A percentile compares a stretch with the other conserved stretches of the same genome.
phyloP scores from a whole-genome alignment of 2,329 filamentous ascomycete genomes.

The Phaeoacremonium minimum region DNA sequence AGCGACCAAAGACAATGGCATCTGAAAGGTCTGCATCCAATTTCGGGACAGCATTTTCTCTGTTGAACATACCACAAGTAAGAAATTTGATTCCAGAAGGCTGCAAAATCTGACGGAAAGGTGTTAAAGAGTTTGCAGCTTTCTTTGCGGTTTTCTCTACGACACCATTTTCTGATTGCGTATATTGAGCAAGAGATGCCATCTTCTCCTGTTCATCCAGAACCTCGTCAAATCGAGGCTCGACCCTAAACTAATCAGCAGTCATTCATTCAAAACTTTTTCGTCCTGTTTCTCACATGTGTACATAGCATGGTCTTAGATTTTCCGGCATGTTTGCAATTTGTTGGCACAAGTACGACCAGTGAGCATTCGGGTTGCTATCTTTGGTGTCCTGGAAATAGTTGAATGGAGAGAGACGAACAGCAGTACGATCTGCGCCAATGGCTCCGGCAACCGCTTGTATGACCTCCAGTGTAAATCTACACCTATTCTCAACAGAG shows the following conservation, averaged over 20 bases:
- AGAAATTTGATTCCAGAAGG: conserved; percentile 37
- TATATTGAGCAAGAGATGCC: conserved; percentile 24
- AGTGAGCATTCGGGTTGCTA: conserved; percentile 26
- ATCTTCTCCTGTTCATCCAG: conserved; percentile 38
- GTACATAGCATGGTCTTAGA: conserved; percentile 35
- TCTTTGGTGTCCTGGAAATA: conserved; percentile 20
- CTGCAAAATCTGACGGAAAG: conserved; percentile 34
- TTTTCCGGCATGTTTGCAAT: conserved; percentile 24
- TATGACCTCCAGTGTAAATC: conserved; percentile 47
- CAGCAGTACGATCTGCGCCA: conserved; percentile 47
- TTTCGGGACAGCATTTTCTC: conserved; percentile 32
- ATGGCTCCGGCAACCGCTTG: conserved; percentile 30
- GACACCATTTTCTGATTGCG: conserved; percentile 11
- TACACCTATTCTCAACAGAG: conserved; percentile 44
- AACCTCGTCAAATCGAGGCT: conserved; percentile 41
- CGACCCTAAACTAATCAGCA: conserved; percentile 24
- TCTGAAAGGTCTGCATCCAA: conserved; percentile 34
- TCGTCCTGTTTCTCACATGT: conserved; percentile 27
- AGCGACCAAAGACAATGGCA: conserved; percentile 40
- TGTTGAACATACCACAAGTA: conserved; percentile 41
- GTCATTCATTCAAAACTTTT: neutral
- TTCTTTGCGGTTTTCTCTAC: conserved; percentile 5
- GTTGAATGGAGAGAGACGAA: conserved; percentile 52
- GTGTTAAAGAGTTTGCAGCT: conserved; percentile 24
- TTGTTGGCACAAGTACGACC: conserved; percentile 27